Evolutionary conservation across 225 moss, liverwort and hornwort species (phyloP).

Genomic region (Physcomitrium patens): DNA sequence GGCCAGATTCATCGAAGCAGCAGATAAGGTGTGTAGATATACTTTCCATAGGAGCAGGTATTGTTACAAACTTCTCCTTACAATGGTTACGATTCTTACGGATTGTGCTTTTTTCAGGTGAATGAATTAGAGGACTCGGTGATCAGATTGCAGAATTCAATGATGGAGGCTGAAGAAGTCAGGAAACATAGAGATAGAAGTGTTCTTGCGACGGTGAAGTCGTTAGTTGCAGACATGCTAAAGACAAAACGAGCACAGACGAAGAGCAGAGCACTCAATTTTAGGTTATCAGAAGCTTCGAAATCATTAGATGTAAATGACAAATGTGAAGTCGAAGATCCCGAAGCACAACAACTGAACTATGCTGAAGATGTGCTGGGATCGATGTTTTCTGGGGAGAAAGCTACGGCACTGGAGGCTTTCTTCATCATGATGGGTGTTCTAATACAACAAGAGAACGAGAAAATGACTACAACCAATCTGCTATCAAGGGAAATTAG

Average conservation of each 20-base stretch:
- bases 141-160: slow-evolving; percentile 49
- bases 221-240: slow-evolving; percentile 60
- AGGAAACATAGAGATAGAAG: slow-evolving; percentile 55
- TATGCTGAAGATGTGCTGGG: slow-evolving; percentile 44
- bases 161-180: slow-evolving; percentile 54
- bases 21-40: slow-evolving; percentile 48
- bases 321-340: slow-evolving; percentile 26
- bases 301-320: slow-evolving; percentile 34
- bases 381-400: slow-evolving; percentile 51
- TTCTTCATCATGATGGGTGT: slow-evolving; percentile 63
- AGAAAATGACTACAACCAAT: slow-evolving; percentile 38
- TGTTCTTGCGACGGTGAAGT: slow-evolving; percentile 54
- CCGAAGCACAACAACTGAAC: slow-evolving; percentile 22
- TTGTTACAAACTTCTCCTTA: neutral
- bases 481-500: neutral
- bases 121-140: slow-evolving; percentile 54
- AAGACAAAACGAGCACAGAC: slow-evolving; percentile 45
- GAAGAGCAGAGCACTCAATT: slow-evolving; percentile 37
- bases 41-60: neutral
- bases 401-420: slow-evolving; percentile 55
- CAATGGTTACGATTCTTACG: slow-evolving; percentile 3
- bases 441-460: slow-evolving; percentile 61
- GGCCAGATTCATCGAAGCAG: slow-evolving; percentile 52
- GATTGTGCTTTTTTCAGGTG: slow-evolving; percentile 27
- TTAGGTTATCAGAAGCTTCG: slow-evolving; percentile 45